Base-by-base conservation (phyloP, 2,329 filamentous ascomycete genomes). In the Hyphodiscus sp. region DNA sequence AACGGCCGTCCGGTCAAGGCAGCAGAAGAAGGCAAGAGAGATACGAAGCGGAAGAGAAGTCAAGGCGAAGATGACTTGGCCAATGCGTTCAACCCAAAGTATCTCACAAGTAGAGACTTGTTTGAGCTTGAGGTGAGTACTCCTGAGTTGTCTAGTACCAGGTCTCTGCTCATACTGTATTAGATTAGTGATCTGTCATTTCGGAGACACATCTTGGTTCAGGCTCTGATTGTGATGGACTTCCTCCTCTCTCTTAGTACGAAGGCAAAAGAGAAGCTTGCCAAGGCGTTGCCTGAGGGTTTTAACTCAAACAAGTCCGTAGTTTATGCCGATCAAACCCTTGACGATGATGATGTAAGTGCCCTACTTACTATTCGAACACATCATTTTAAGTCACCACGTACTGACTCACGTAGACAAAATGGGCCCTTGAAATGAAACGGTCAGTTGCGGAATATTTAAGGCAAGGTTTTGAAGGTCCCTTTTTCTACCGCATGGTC, bases 401-500 rank as follows among this genome's bases (percentile, higher is more conserved):
- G n/a, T 45, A 45, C 33, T 55, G 30, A 20, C 44, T 38, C 20
- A 30, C 61, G 33, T 66, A 90, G 85, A 80, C 88, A 46, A 87
- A 87, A 74, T 99, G 94, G 94, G 89, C 86, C 41, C 77, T 76
- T 49, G 79, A 84, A 49, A 96, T 87, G 74, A 91, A 91, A 67
- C 79, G 79, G 41, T 77, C 78, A 7, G 95, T 97, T 64, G 87
- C 87, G 55, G 82, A 83, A 54, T 96, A 96, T 70, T 79, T 99
- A 53, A 87, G 87, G 66, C 79, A 85, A 63, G 89, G 89, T 19
- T 73, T 78, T 43, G 91, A 95, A 65, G 94, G 94, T 29, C 88
- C 89, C 59, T 95, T 95, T 70, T 99, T 97, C 70, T 87, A 91
- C 71, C 86, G 94, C 41, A 95, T 97, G 82, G 91, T 99, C 30